Evolutionary conservation across 352 stramenopile species (phyloP).

Genomic region (Pythium coloratum): DNA sequence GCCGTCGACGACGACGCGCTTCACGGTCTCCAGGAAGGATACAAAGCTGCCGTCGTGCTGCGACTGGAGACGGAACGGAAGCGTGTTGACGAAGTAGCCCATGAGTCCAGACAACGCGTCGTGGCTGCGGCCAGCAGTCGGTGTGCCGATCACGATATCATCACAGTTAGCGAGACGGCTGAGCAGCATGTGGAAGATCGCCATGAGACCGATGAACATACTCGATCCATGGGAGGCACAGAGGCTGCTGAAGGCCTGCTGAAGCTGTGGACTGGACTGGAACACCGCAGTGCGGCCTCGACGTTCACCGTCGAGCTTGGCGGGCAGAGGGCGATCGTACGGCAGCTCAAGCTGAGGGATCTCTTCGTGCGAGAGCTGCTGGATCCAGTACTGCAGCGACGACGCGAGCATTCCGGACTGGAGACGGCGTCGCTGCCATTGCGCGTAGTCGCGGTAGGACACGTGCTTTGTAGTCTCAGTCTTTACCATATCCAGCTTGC

Average conservation of each 20-base stretch:
- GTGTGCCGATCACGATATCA: conserved; percentile 50
- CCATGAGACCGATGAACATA: conserved; percentile 50
- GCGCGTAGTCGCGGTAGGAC: conserved; percentile 50
- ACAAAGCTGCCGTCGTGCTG: conserved; percentile 30
- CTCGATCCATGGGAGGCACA: conserved; percentile 40
- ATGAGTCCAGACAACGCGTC: conserved; percentile 37
- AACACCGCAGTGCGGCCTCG: conserved; percentile 38
- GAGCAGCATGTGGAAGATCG: conserved; percentile 49
- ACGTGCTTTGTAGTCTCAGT: conserved; percentile 6
- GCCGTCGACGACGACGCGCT: conserved; percentile 40
- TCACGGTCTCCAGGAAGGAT: conserved; percentile 35
- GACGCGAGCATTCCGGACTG: conserved; percentile 34
- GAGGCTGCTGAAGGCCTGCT: conserved; percentile 32
- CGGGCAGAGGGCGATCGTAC: conserved; percentile 29
- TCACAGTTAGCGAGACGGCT: conserved; percentile 37
- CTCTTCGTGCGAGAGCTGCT: conserved; percentile 30
- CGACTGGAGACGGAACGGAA: conserved; percentile 43
- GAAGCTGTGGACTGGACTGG: conserved; percentile 27
- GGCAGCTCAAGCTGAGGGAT: conserved; percentile 40
- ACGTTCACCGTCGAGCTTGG: conserved; percentile 5
- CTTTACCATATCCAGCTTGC: neutral
- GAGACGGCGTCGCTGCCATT: conserved; percentile 43
- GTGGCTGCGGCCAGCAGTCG: conserved; percentile 35
- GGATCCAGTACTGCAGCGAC: conserved; percentile 49
- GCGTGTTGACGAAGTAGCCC: conserved; percentile 63